These are phyloP conservation scores for Neofusicoccum kwambonambiense DNA, from an alignment of 2,329 filamentous ascomycete species.

Conservation along the genomic window DNA sequence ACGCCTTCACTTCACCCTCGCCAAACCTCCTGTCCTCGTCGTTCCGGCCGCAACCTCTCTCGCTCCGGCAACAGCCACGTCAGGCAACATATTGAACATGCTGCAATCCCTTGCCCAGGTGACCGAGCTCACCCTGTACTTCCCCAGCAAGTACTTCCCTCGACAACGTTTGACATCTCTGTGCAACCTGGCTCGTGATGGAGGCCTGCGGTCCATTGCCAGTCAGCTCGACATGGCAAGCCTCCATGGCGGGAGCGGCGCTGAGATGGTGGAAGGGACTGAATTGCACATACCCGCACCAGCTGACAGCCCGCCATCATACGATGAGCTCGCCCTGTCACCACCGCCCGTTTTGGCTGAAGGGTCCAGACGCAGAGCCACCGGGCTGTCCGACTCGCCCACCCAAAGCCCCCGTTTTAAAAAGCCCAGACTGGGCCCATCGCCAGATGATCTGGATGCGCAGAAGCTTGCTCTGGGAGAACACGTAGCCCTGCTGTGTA, in stretches of 20 bases:
- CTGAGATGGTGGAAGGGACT: not conserved
- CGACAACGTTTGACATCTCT: not conserved
- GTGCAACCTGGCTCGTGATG: not conserved
- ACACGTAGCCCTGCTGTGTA: not conserved
- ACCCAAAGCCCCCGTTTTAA: not conserved
- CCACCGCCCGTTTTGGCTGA: not conserved
- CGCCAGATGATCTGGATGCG: not conserved
- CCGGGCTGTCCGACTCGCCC: not conserved
- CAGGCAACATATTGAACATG: slow-evolving; percentile 32
- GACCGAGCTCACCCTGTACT: not conserved
- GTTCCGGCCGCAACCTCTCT: not conserved
- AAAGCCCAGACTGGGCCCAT: not conserved
- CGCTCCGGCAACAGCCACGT: slow-evolving; percentile 27
- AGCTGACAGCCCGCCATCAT: slow-evolving; percentile 11
- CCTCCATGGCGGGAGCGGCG: not conserved
- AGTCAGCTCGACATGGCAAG: not conserved
- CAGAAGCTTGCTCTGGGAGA: not conserved
- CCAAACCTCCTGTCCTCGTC: not conserved
- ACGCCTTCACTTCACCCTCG: slow-evolving; percentile 2
- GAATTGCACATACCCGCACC: not conserved
- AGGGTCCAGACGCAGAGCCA: not conserved
- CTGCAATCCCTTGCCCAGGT: slow-evolving; percentile 28
- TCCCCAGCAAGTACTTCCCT: not conserved
- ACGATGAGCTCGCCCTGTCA: slow-evolving; percentile 5
- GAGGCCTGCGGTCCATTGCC: not conserved